phyloP scores from a whole-genome alignment of 2,329 filamentous ascomycete species.

The Pseudogymnoascus sp. region DNA sequence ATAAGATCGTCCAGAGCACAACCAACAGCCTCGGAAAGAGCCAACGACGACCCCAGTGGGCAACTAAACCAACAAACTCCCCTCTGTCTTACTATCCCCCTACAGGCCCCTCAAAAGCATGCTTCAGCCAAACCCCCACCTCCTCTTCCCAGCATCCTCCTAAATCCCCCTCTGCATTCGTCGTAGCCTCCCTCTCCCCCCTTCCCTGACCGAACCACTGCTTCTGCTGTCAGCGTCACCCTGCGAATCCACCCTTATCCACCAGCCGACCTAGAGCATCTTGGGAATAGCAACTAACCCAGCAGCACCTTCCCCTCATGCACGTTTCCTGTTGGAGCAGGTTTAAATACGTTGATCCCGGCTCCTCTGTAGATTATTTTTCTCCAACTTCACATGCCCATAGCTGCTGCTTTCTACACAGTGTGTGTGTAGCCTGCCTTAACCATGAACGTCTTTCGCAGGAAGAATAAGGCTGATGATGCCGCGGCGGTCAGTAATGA shows the following conservation, averaged over 20 bases:
- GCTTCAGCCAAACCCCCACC: background rate
- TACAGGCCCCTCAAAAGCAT: background rate
- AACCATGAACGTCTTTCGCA: conserved; percentile 12
- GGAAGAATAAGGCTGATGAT: conserved; percentile 13
- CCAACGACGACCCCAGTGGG: background rate
- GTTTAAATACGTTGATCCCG: conserved; percentile 3
- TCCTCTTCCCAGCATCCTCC: background rate
- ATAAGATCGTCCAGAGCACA: background rate
- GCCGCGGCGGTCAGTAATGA: background rate
- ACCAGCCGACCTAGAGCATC: background rate
- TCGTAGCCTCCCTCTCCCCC: background rate
- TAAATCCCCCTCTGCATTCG: background rate
- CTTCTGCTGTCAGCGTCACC: background rate
- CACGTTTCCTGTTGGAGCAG: background rate
- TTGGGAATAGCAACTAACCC: background rate
- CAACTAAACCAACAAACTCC: background rate
- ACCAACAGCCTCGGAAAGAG: background rate
- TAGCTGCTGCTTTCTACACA: background rate
- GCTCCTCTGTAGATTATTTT: background rate
- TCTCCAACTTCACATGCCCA: background rate
- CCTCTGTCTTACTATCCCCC: background rate
- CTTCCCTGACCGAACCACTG: background rate
- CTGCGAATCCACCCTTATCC: background rate
- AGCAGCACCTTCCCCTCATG: background rate
- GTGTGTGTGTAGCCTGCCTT: background rate